Evolutionary conservation across 1,139 yeast genomes (phyloP).

Genomic region (Protomyces gravidus): DNA sequence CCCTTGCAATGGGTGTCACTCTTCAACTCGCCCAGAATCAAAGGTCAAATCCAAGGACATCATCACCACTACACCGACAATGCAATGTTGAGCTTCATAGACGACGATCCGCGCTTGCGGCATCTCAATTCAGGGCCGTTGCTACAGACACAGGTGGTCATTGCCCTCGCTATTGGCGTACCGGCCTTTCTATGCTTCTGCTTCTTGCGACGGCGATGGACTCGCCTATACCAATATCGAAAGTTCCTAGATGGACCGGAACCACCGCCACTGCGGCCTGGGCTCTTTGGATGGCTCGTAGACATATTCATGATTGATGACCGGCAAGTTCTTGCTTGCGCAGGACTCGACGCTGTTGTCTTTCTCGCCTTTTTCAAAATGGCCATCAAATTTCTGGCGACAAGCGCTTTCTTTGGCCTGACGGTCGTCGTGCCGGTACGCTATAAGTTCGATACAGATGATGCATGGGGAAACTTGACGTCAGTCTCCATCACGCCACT

Average conservation of each 20-base stretch:
- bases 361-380: slow-evolving; percentile 74
- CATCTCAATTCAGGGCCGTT: slow-evolving; percentile 17
- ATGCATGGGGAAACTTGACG: slow-evolving; percentile 21
- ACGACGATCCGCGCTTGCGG: slow-evolving; percentile 21
- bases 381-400: slow-evolving; percentile 60
- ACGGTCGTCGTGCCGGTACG: slow-evolving; percentile 69
- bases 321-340: slow-evolving; percentile 73
- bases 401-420: slow-evolving; percentile 60
- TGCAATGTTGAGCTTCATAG: background rate
- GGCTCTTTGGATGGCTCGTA: slow-evolving; percentile 76
- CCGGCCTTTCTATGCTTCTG: slow-evolving; percentile 64
- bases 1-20: too few relatives aligned
- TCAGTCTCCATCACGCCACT: background rate
- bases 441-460: slow-evolving; percentile 46
- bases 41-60: too few relatives aligned
- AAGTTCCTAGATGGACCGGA: slow-evolving; percentile 47
- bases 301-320: slow-evolving; percentile 63
- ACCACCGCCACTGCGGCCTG: slow-evolving; percentile 46
- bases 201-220: slow-evolving; percentile 59
- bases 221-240: slow-evolving; percentile 56
- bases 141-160: slow-evolving; percentile 46
- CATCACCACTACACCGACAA: background rate
- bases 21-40: too few relatives aligned
- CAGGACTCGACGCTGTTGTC: slow-evolving; percentile 92
- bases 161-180: slow-evolving; percentile 61